A percentile compares a stretch with the other conserved stretches of the same genome.
Conservation (phyloP, 805 yeast species). For the Dipodascus albidus region DNA sequence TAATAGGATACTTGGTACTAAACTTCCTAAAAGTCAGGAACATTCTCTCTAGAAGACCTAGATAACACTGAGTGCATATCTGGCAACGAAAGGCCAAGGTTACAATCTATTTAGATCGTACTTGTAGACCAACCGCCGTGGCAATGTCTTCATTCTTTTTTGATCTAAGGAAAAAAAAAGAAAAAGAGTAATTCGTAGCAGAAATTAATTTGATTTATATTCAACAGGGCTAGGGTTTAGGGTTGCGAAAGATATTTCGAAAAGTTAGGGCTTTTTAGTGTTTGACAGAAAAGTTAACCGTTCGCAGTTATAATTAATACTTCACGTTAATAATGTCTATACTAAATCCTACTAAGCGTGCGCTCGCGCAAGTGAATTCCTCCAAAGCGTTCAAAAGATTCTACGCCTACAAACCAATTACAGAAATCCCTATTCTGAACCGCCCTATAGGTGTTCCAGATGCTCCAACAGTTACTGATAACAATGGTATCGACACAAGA, state of each 20-base stretch:
- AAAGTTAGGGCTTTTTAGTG: neutral
- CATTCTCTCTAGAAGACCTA: constrained; percentile 23
- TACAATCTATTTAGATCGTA: constrained; percentile 12
- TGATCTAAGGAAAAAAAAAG: constrained; percentile 22
- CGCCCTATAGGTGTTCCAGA: constrained; percentile 36
- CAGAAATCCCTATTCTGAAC: constrained; percentile 19
- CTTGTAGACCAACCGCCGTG: constrained; percentile 22
- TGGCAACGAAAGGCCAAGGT: constrained; percentile 26
- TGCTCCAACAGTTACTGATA: constrained; percentile 30
- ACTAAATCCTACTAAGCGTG: neutral
- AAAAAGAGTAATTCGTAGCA: constrained; percentile 2
- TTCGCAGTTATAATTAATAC: neutral
- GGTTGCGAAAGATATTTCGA: neutral
- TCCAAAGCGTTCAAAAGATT: neutral
- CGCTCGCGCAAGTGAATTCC: neutral
- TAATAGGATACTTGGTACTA: constrained; percentile 18
- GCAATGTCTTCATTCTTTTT: constrained; percentile 26
- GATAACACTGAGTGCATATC: constrained; percentile 15
- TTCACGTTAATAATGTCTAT: neutral
- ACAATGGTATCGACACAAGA: constrained; percentile 31
- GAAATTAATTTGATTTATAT: neutral
- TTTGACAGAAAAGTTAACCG: neutral
- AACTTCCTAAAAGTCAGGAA: constrained; percentile 28
- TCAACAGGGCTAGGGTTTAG: neutral
- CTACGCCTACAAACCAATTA: neutral